Evolutionary conservation across 768 basidiomycete genomes (phyloP).

Genomic region (Hortiboletus flavorubellus): DNA sequence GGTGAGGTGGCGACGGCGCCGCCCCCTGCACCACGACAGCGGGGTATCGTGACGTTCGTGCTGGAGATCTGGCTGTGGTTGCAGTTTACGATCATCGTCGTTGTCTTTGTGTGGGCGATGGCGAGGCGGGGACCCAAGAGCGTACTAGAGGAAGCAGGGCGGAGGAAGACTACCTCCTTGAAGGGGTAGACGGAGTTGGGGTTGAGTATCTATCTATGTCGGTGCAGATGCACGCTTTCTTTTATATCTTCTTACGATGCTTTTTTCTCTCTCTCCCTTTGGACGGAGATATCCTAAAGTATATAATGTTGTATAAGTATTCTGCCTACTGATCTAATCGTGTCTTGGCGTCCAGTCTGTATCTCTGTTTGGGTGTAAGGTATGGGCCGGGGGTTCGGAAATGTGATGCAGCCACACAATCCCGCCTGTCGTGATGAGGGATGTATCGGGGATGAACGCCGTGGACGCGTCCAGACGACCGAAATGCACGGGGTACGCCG

Average conservation of each 20-base stretch:
- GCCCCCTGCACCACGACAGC: slow-evolving; percentile 23
- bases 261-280: not conserved
- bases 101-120: slow-evolving; percentile 80
- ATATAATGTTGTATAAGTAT: slow-evolving; percentile 23
- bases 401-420: too few relatives aligned
- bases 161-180: slow-evolving; percentile 22
- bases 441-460: too few relatives aligned
- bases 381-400: too few relatives aligned
- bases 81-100: slow-evolving; percentile 70
- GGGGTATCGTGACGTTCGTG: slow-evolving; percentile 43
- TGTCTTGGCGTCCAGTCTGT: not conserved
- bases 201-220: slow-evolving; percentile 3
- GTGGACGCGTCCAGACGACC: too few relatives aligned
- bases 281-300: slow-evolving; percentile 17
- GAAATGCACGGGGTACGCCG: too few relatives aligned
- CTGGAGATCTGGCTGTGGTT: slow-evolving; percentile 83
- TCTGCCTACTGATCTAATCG: slow-evolving; percentile 13
- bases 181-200: not conserved
- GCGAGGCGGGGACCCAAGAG: slow-evolving; percentile 72
- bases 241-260: slow-evolving; percentile 1
- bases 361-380: too few relatives aligned
- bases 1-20: slow-evolving; percentile 10
- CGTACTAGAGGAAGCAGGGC: slow-evolving; percentile 50
- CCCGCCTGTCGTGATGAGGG: too few relatives aligned
- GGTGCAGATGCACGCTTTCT: slow-evolving; percentile 1